Evolutionary conservation across 2,329 filamentous ascomycete genomes (phyloP).

Genomic region (Aspergillus eucalypticola): DNA sequence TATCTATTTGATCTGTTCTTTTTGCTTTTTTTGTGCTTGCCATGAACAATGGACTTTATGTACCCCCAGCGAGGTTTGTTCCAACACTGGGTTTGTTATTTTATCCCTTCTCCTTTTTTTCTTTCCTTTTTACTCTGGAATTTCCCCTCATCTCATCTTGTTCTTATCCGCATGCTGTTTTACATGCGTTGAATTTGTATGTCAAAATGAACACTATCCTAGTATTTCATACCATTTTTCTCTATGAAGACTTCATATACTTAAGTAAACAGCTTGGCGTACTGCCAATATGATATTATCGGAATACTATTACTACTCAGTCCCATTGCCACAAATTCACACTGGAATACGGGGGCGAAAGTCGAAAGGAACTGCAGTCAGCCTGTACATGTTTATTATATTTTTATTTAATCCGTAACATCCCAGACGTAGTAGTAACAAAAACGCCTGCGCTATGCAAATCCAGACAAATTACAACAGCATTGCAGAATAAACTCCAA

Average conservation of each 20-base stretch:
- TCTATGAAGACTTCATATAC: neutral
- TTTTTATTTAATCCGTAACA: conserved; percentile 26
- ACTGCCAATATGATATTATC: too few species aligned
- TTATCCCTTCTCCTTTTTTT: conserved; percentile 8
- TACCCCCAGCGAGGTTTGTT: conserved; percentile 2
- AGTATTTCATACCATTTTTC: neutral
- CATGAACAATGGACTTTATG: conserved; percentile 2
- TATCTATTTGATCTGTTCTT: neutral
- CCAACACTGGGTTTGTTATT: conserved; percentile 14
- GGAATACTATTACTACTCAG: too few species aligned
- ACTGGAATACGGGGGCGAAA: too few species aligned
- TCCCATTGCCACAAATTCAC: neutral
- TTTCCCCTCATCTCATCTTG: neutral
- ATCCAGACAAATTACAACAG: conserved; percentile 20
- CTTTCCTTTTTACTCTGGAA: too few species aligned
- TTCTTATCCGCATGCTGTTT: neutral
- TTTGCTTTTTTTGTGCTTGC: neutral
- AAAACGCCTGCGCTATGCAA: conserved; percentile 49
- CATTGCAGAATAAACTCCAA: conserved; percentile 15
- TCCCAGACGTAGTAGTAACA: conserved; percentile 28
- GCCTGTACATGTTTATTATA: conserved; percentile 21
- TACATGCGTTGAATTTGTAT: conserved; percentile 1
- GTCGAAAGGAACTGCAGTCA: conserved; percentile 6
- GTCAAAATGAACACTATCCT: neutral
- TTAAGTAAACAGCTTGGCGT: too few species aligned